These are phyloP conservation scores for Salicornia ramosissima DNA, from an alignment of 148 eudicot species.

Conservation along the genomic window DNA sequence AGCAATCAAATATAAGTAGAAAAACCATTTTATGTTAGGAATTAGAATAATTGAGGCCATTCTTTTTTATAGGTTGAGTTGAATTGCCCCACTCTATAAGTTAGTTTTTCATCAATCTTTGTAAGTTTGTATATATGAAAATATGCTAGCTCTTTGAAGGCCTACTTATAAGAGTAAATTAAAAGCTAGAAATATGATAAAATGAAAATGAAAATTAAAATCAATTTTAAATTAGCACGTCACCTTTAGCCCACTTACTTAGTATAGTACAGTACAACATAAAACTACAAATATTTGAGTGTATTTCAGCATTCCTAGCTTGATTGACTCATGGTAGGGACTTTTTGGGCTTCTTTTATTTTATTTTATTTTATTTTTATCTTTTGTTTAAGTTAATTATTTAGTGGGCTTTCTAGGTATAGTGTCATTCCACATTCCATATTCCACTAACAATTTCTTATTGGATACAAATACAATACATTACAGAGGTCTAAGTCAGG, in stretches of 20 bases:
- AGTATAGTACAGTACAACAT: background rate
- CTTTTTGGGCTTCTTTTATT: no score
- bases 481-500: no score
- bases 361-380: no score
- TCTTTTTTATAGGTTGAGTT: background rate
- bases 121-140: constrained; percentile 5
- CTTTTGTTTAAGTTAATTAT: constrained; percentile 5
- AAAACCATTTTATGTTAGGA: background rate
- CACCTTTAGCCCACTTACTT: constrained; percentile 12
- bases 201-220: background rate
- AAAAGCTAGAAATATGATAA: background rate
- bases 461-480: no score
- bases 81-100: constrained; percentile 1
- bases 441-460: constrained; percentile 14
- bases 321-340: no score
- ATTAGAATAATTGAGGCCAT: constrained; percentile 12
- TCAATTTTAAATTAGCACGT: constrained; percentile 24
- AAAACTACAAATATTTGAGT: constrained; percentile 6
- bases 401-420: constrained; percentile 8
- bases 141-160: constrained; percentile 17
- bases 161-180: constrained; percentile 25
- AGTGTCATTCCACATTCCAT: background rate
- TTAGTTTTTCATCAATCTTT: background rate
- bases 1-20: constrained; percentile 3
- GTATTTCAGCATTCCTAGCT: background rate